Base-by-base conservation (phyloP, 805 yeast genomes). In the Cyberlindnera samutprakarnensis region DNA sequence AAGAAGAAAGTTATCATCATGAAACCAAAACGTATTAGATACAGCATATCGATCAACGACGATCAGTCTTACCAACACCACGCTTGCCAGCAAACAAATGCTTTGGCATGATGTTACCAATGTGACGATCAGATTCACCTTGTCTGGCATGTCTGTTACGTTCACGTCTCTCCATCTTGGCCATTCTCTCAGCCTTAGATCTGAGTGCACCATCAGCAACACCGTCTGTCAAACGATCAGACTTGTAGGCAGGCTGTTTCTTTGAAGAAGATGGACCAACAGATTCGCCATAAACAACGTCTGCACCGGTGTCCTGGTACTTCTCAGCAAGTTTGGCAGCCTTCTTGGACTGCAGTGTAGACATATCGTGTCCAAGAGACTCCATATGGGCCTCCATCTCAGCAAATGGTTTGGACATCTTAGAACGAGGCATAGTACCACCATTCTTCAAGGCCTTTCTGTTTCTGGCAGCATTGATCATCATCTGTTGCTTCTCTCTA, bases 51-150 rank as follows among this genome's bases (percentile, higher is more conserved):
- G 14, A 21, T 49, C 68, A 85, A 70, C 97, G 90, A 64, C 83
- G 74, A 60, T 86, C 95, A 43, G 86, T 78, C 60, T 80, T 81
- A 60, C 96, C 96, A 52, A 75, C 77, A 68, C 96, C 94, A 66
- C 98, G 78, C 73, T 92, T 92, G 65, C 99, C 99, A 51, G 86
- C 66, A 68, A 81, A 83, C 72, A 92, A 70, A 65, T 92, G 98
- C 69, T 88, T 90, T 43, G 96, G 95, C 65, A 84, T 61, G 41
- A 84, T 66, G 32, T 83, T 92, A 33, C 87, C 73, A 36, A 75
- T 68, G 59, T 86, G 95, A 62, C 97, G 79, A 64, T 92, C 99
- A 54, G 84, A 82, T 67, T 92, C 99, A 67, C 97, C 96, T 45
- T 77, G 82, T 62, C 94, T 78, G 26, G 96, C 96, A 53, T 69